Conservation (phyloP, 2,329 filamentous ascomycete species). For the Ceratocystis ficicola region DNA sequence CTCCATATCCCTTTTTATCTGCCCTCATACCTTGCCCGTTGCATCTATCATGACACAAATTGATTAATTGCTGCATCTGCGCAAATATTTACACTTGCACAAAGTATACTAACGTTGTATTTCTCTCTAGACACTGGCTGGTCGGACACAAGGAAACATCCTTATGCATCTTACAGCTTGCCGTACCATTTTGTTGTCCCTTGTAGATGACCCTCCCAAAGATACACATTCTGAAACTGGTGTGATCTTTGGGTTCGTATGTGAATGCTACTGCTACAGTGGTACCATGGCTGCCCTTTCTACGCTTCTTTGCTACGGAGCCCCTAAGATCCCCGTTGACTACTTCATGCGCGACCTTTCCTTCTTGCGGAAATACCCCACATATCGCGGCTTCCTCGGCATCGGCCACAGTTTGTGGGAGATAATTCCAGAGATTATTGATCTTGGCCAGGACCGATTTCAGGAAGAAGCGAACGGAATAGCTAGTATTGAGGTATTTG, state of each 20-base stretch:
- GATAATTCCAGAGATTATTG: conserved; percentile 19
- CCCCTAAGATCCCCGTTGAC: conserved; percentile 15
- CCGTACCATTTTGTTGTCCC: conserved; percentile 13
- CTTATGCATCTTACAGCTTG: conserved; percentile 20
- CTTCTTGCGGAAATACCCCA: conserved; percentile 12
- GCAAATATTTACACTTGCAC: not conserved
- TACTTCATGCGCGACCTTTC: conserved; percentile 18
- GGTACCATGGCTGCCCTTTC: conserved; percentile 14
- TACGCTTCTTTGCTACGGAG: conserved; percentile 11
- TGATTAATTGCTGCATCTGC: no score
- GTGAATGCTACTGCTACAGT: conserved; percentile 19
- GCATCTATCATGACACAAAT: no score
- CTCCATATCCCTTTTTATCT: not conserved
- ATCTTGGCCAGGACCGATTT: conserved; percentile 13
- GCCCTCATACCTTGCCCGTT: no score
- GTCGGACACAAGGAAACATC: conserved; percentile 15
- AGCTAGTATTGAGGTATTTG: conserved; percentile 15
- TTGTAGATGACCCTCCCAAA: conserved; percentile 3
- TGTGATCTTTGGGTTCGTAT: conserved; percentile 20
- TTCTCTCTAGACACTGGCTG: conserved; percentile 17
- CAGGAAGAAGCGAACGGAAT: conserved; percentile 14
- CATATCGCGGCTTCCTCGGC: conserved; percentile 16
- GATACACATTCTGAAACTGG: conserved; percentile 5
- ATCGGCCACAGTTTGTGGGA: conserved; percentile 18
- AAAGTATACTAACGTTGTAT: not conserved